Conservation (phyloP, 805 yeast genomes). For the Wickerhamomyces strasburgensis region DNA sequence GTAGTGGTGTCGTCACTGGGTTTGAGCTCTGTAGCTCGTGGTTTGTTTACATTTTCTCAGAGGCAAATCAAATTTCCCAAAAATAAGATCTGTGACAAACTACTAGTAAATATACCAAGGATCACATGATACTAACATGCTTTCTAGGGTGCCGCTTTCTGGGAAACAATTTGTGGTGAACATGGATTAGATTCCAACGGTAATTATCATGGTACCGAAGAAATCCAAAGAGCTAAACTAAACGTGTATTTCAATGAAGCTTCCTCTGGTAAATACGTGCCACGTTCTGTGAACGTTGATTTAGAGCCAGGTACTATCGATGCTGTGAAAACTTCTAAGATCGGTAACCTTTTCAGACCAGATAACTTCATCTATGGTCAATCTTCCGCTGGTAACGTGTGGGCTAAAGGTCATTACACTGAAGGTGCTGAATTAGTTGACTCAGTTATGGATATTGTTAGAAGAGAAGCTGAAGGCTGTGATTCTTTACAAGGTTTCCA, state of each 20-base stretch:
- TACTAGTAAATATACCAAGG: too few relatives aligned
- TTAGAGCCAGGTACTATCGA: conserved; percentile 97
- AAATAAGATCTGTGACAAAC: neutral
- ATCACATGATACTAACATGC: conserved; percentile 6
- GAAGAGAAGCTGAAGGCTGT: conserved; percentile 95
- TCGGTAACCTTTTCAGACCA: conserved; percentile 92
- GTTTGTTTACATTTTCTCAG: neutral
- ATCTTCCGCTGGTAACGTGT: conserved; percentile 98
- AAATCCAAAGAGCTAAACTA: conserved; percentile 78
- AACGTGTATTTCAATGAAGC: conserved; percentile 96
- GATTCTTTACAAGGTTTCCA: conserved; percentile 97
- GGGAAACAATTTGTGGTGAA: conserved; percentile 90
- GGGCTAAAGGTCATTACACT: conserved; percentile 98
- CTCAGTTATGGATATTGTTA: conserved; percentile 88
- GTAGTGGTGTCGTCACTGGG: too few relatives aligned
- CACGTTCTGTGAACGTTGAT: conserved; percentile 95
- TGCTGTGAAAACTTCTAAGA: conserved; percentile 91
- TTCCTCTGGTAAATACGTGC: conserved; percentile 93
- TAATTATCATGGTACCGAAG: conserved; percentile 57
- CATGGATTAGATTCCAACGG: conserved; percentile 78
- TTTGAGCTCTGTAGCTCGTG: too few relatives aligned
- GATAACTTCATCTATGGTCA: conserved; percentile 96
- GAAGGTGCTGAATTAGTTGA: conserved; percentile 94
- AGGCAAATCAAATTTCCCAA: neutral
- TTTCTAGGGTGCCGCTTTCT: conserved; percentile 77